phyloP scores from a whole-genome alignment of 805 yeast species.

The Metschnikowia continentalis region DNA sequence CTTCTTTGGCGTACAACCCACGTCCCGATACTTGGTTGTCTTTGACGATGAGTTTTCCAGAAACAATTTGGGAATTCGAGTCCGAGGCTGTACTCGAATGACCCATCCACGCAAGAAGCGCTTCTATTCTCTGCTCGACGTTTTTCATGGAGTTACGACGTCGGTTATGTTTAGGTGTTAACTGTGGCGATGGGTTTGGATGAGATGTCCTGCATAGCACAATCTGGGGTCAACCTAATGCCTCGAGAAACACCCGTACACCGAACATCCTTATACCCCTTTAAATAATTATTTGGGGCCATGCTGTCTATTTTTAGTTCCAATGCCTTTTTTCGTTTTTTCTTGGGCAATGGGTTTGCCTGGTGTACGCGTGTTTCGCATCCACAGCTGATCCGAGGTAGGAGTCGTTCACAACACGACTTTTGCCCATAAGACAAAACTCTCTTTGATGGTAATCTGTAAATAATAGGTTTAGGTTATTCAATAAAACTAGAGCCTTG shows the following conservation, averaged over 20 bases:
- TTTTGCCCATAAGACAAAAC: too few species aligned
- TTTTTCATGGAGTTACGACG: conserved; percentile 7
- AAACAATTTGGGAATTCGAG: conserved; percentile 25
- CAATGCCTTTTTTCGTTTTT: too few species aligned
- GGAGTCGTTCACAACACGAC: too few species aligned
- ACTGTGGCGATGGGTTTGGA: conserved; percentile 1
- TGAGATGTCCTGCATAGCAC: conserved; percentile 3
- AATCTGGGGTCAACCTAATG: neutral
- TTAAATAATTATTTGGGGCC: too few species aligned
- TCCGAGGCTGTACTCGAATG: conserved; percentile 1
- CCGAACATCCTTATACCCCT: too few species aligned
- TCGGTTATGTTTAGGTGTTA: neutral
- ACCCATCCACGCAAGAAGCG: conserved; percentile 26
- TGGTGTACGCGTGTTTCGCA: neutral
- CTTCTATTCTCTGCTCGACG: conserved; percentile 11
- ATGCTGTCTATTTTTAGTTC: too few species aligned
- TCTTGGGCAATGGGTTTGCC: neutral
- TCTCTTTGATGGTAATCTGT: too few species aligned
- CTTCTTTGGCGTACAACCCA: conserved; percentile 47
- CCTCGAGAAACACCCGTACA: neutral
- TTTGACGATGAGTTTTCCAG: conserved; percentile 38
- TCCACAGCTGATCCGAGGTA: neutral
- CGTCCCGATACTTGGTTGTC: conserved; percentile 52
- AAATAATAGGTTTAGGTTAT: neutral
- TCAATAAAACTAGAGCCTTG: too few species aligned